A percentile compares a stretch with the other conserved stretches of the same genome.
Evolutionary conservation across 768 basidiomycete species (phyloP).

Genomic region (Suillus ampliporus): DNA sequence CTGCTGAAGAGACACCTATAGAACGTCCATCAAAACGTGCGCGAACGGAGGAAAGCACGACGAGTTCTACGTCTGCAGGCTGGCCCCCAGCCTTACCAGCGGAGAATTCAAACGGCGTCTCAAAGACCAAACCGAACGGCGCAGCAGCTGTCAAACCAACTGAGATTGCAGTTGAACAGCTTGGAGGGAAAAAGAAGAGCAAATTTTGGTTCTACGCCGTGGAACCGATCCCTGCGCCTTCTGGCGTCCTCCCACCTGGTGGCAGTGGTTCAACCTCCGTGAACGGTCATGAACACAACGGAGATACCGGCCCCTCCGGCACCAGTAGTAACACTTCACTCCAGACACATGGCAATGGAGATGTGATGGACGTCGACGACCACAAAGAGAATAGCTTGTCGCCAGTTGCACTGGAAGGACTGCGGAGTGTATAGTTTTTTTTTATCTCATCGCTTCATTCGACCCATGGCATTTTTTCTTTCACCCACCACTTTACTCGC

Average conservation of each 20-base stretch:
- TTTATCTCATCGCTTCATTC: constrained; percentile 9
- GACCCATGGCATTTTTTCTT: constrained; percentile 14
- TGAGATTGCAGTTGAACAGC: constrained; percentile 75
- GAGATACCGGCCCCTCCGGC: constrained; percentile 14
- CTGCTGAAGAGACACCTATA: constrained; percentile 52
- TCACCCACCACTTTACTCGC: constrained; percentile 23
- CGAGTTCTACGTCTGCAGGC: constrained; percentile 52
- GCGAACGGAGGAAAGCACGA: constrained; percentile 75
- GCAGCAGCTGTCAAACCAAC: constrained; percentile 73
- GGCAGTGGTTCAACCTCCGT: constrained; percentile 20
- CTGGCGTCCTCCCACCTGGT: constrained; percentile 24
- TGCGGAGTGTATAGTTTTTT: constrained; percentile 21
- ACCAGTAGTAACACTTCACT: constrained; percentile 15
- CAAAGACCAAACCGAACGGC: constrained; percentile 58
- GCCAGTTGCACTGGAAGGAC: constrained; percentile 24
- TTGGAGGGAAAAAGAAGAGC: constrained; percentile 83
- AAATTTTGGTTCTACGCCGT: constrained; percentile 92
- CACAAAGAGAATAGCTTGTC: constrained; percentile 21
- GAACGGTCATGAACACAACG: constrained; percentile 29
- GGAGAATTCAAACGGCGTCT: constrained; percentile 36
- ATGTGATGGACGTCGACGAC: constrained; percentile 32
- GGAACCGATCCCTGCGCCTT: constrained; percentile 58
- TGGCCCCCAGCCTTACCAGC: constrained; percentile 34
- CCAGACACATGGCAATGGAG: constrained; percentile 7
- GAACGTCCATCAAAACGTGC: constrained; percentile 72